phyloP scores from a whole-genome alignment of 768 basidiomycete species.

The Phanerochaete sordida region DNA sequence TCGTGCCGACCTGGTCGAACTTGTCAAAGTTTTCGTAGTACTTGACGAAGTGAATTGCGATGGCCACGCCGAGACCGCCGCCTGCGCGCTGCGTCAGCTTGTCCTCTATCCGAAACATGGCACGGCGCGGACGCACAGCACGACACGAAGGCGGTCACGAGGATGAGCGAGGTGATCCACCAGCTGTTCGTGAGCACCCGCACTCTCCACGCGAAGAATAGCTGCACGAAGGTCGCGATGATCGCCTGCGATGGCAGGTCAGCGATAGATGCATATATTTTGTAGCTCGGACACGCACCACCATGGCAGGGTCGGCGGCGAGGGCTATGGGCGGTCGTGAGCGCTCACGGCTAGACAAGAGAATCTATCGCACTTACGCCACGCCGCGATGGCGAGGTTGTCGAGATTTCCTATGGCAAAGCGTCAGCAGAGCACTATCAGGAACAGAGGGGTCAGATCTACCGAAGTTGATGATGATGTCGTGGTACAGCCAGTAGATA shows the following conservation, averaged over 20 bases:
- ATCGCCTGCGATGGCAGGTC: constrained; percentile 12
- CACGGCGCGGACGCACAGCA: constrained; percentile 14
- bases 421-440: neutral
- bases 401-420: neutral
- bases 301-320: constrained; percentile 18
- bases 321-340: neutral
- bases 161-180: constrained; percentile 12
- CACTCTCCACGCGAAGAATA: constrained; percentile 24
- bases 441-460: neutral
- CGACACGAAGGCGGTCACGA: constrained; percentile 10
- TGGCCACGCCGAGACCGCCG: constrained; percentile 27
- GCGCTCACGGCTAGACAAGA: neutral
- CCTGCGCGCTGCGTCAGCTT: neutral
- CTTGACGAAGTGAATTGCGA: constrained; percentile 26
- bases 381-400: neutral
- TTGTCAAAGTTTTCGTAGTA: constrained; percentile 26
- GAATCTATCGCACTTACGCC: constrained; percentile 1
- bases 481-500: constrained; percentile 16
- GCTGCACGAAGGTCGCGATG: constrained; percentile 19
- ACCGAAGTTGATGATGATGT: constrained; percentile 20
- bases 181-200: constrained; percentile 16
- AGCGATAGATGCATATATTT: too few relatives aligned
- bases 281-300: constrained; percentile 7
- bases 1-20: constrained; percentile 28
- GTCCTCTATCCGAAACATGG: too few relatives aligned